These are phyloP conservation scores for Agaricus subrufescens DNA, from an alignment of 768 basidiomycete genomes.

Conservation along the genomic window DNA sequence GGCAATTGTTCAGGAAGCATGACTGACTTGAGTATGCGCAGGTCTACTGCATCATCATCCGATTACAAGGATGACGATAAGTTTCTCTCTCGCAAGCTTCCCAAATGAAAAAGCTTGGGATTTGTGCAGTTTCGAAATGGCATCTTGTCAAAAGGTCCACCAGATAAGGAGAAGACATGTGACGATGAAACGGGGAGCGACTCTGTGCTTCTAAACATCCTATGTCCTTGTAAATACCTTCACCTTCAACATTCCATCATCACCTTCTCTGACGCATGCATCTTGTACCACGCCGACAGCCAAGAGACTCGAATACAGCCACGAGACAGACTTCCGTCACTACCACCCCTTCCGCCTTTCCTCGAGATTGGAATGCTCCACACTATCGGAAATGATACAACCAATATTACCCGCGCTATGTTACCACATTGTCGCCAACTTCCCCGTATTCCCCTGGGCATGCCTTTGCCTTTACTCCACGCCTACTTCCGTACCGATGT, in stretches of 20 bases:
- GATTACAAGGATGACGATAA: slow-evolving; percentile 6
- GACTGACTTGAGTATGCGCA: slow-evolving; percentile 14
- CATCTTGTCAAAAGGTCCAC: slow-evolving; percentile 11
- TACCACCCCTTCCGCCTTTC: neutral
- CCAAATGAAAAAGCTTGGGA: slow-evolving; percentile 38
- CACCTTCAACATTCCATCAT: neutral
- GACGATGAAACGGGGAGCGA: neutral
- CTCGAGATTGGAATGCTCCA: neutral
- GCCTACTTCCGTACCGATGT: too few species aligned
- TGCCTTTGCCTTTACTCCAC: neutral
- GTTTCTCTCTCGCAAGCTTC: slow-evolving; percentile 26
- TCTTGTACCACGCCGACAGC: slow-evolving; percentile 7
- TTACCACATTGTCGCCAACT: neutral
- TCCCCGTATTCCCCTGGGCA: neutral
- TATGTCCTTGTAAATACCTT: slow-evolving; percentile 9
- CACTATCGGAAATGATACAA: neutral
- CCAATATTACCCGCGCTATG: neutral
- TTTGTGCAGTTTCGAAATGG: slow-evolving; percentile 32
- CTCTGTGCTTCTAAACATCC: neutral
- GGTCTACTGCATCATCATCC: slow-evolving; percentile 8
- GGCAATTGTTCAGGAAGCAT: slow-evolving; percentile 12
- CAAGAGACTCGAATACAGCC: neutral
- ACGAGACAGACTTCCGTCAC: neutral
- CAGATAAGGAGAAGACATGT: neutral
- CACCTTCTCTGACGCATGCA: slow-evolving; percentile 8